Percentiles rank a stretch among this genome's conserved stretches.
Evolutionary conservation across 345 rosid species (phyloP).

Genomic region (Linum lewisii): DNA sequence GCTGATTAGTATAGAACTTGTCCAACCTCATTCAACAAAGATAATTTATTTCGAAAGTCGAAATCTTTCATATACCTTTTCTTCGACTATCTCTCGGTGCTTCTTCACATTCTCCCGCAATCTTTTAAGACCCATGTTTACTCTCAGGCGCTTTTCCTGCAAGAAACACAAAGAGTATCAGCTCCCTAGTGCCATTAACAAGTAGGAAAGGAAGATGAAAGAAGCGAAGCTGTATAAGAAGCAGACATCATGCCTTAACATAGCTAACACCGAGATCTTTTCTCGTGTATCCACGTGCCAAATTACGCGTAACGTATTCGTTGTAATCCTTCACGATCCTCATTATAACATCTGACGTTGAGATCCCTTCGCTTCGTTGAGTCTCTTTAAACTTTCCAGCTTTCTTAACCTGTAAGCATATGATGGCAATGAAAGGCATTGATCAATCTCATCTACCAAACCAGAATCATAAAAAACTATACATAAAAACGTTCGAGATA

Average conservation of each 20-base stretch:
- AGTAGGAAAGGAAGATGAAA: background rate
- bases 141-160: conserved; percentile 64
- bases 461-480: too few relatives aligned
- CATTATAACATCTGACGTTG: conserved; percentile 62
- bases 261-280: conserved; percentile 64
- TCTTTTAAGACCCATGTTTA: conserved; percentile 45
- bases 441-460: background rate
- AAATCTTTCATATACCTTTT: conserved; percentile 13
- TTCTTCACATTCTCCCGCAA: conserved; percentile 56
- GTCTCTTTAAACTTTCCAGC: conserved; percentile 61
- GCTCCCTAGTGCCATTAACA: background rate
- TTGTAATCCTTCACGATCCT: conserved; percentile 65
- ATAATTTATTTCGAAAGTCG: background rate
- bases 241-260: conserved; percentile 41
- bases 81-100: conserved; percentile 53
- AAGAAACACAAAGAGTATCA: background rate
- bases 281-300: conserved; percentile 62
- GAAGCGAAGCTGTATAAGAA: background rate
- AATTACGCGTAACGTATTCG: conserved; percentile 60
- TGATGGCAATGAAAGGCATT: background rate
- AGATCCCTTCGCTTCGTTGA: conserved; percentile 60
- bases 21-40: background rate
- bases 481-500: too few relatives aligned
- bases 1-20: background rate
- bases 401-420: conserved; percentile 31